Evolutionary conservation across 2,329 filamentous ascomycete species (phyloP).

Genomic region (Cephalotrichum gorgonifer): DNA sequence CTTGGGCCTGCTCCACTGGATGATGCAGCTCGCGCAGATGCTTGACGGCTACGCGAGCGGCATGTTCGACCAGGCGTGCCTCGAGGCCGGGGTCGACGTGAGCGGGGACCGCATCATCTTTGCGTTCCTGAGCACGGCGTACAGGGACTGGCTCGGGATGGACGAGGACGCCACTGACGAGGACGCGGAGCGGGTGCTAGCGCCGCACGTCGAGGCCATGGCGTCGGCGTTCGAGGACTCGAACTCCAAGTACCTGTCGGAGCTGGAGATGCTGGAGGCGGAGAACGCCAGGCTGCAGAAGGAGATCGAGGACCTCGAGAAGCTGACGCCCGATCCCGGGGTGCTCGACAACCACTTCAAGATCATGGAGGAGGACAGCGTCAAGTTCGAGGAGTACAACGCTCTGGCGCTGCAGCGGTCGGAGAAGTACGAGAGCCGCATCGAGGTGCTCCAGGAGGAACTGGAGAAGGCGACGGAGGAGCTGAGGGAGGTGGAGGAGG

Average conservation of each 20-base stretch:
- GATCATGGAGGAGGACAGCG: conserved; percentile 86
- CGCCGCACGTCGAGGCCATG: conserved; percentile 82
- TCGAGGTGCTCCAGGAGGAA: conserved; percentile 75
- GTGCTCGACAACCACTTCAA: conserved; percentile 83
- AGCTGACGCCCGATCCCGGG: conserved; percentile 71
- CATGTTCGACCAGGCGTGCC: conserved; percentile 81
- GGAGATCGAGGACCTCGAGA: conserved; percentile 84
- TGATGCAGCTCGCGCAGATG: conserved; percentile 96
- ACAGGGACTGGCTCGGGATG: conserved; percentile 87
- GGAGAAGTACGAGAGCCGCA: conserved; percentile 77
- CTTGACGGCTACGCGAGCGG: conserved; percentile 71
- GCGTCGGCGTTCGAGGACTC: conserved; percentile 74
- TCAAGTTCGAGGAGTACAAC: conserved; percentile 95
- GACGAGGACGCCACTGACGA: conserved; percentile 82
- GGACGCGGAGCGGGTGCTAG: conserved; percentile 66
- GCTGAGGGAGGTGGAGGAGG: conserved; percentile 69
- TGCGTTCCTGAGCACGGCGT: conserved; percentile 79
- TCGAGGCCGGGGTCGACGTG: conserved; percentile 80
- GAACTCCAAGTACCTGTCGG: conserved; percentile 75
- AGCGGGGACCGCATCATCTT: conserved; percentile 89
- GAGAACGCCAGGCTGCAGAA: conserved; percentile 72
- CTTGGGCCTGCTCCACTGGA: conserved; percentile 89
- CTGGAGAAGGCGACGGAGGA: conserved; percentile 69
- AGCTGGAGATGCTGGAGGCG: conserved; percentile 75
- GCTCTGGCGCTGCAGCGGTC: conserved; percentile 71